Base-by-base conservation (phyloP, 2,329 filamentous ascomycete genomes). In the Aureobasidium sp. region DNA sequence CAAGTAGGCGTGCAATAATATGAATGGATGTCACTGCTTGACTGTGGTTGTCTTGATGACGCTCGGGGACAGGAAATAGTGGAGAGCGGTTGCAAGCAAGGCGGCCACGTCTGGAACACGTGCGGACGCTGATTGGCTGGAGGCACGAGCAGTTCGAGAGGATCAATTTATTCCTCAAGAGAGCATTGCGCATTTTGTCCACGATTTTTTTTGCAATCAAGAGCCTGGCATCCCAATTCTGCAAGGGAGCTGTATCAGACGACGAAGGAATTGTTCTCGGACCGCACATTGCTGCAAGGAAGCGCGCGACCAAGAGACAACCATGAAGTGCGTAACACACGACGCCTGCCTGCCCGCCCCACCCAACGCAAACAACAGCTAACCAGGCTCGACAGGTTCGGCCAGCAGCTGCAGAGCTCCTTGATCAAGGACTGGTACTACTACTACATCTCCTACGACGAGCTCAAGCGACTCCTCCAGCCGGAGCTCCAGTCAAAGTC, bases 381-480 rank as follows among this genome's bases (percentile, higher is more conserved):
- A 40, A 58, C 11, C 2, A 17, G 31, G 40, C 27, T 35, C 55
- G 19, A 54, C 69, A 87, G 84, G 81, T 99, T 97, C 81, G 94
- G 94, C 74, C 90, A 96, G 77, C 92, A 99, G 81, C 85, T 99
- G 70, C 90, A 90, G 65, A 93, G 90, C 70, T 96, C 92, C 73
- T 83, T 96, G 71, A 95, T 97, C 76, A 91, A 89, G 79, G 92
- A 97, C 77, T 99, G 95, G 78, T 87, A 92, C 74, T 96, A 92
- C 86, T 90, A 96, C 79, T 99, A 99, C 78, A 96, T 99, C 76
- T 88, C 90, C 77, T 99, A 99, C 78, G 92, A 96, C 73, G 89
- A 87, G 65, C 83, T 99, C 53, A 99, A 99, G 78, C 81, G 83
- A 66, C 86, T 90, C 66, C 85, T 99, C 64, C 94, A 93, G 76